These are phyloP conservation scores for Tulasnella sp. DNA, from an alignment of 768 basidiomycete genomes.

Conservation along the genomic window DNA sequence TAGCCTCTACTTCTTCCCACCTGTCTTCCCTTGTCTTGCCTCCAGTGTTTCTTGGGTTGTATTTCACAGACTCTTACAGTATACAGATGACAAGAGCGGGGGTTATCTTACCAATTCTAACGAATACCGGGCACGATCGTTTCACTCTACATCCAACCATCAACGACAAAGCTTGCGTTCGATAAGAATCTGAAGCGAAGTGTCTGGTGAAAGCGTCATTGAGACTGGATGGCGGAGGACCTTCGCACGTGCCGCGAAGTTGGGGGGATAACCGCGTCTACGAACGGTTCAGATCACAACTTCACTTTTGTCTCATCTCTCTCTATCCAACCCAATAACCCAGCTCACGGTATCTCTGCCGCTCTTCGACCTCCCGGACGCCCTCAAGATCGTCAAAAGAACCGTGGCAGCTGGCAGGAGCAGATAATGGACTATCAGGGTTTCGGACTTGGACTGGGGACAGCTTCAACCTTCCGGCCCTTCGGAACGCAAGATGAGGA, in stretches of 20 bases:
- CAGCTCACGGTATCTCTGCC: background rate
- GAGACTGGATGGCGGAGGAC: background rate
- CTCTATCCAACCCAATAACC: background rate
- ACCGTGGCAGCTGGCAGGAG: background rate
- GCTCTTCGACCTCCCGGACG: background rate
- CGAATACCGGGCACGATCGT: background rate
- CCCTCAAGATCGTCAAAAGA: background rate
- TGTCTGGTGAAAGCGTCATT: no score
- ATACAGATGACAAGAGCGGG: constrained; percentile 1
- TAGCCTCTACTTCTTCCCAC: background rate
- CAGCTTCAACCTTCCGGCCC: background rate
- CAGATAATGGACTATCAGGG: background rate
- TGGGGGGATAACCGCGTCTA: background rate
- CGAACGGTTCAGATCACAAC: background rate
- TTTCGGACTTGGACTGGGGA: background rate
- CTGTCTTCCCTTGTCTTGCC: background rate
- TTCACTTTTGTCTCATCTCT: background rate
- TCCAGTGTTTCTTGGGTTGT: background rate
- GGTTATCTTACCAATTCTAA: background rate
- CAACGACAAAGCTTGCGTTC: background rate
- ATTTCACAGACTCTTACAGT: constrained; percentile 3
- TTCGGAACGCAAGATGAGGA: constrained; percentile 2
- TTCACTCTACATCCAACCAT: background rate
- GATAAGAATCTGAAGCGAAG: background rate
- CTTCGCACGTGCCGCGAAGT: background rate